These are phyloP conservation scores for Russula griseocarnosa DNA, from an alignment of 768 basidiomycete species.

Conservation along the genomic window DNA sequence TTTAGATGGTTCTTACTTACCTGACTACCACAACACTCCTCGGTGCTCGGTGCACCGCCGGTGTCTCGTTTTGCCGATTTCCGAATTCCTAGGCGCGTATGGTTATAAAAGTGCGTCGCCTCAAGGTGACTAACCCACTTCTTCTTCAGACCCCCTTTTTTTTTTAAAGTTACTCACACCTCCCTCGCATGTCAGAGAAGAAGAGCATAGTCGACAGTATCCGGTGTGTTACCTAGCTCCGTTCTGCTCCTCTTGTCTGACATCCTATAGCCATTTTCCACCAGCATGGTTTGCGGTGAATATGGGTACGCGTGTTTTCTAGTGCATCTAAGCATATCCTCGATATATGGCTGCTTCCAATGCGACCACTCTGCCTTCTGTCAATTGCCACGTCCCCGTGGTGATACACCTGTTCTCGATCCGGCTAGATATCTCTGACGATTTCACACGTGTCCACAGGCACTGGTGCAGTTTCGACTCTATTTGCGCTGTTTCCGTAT, in stretches of 20 bases:
- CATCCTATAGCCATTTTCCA: slow-evolving; percentile 44
- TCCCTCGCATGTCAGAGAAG: slow-evolving; percentile 2
- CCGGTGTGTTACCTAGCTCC: slow-evolving; percentile 31
- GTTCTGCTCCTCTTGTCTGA: not conserved
- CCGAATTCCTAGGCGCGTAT: slow-evolving; percentile 10
- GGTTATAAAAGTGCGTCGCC: not conserved
- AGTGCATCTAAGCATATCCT: not conserved
- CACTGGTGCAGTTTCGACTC: slow-evolving; percentile 50
- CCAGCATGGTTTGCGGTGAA: slow-evolving; percentile 53
- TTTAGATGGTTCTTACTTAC: not conserved
- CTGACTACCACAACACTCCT: too few relatives aligned
- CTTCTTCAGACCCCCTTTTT: not conserved
- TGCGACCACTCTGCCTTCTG: not conserved
- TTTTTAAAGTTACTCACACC: not conserved
- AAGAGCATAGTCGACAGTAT: slow-evolving; percentile 39
- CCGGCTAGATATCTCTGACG: slow-evolving; percentile 3
- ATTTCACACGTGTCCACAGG: slow-evolving; percentile 31
- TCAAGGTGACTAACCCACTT: not conserved
- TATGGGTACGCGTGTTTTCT: slow-evolving; percentile 42
- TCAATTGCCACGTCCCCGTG: not conserved
- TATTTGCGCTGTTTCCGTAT: slow-evolving; percentile 59
- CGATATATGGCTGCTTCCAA: not conserved
- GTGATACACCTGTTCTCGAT: not conserved
- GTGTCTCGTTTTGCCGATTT: not conserved
- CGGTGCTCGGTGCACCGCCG: too few relatives aligned